phyloP scores from a whole-genome alignment of 148 eudicot genomes.

The Rheum nobile region DNA sequence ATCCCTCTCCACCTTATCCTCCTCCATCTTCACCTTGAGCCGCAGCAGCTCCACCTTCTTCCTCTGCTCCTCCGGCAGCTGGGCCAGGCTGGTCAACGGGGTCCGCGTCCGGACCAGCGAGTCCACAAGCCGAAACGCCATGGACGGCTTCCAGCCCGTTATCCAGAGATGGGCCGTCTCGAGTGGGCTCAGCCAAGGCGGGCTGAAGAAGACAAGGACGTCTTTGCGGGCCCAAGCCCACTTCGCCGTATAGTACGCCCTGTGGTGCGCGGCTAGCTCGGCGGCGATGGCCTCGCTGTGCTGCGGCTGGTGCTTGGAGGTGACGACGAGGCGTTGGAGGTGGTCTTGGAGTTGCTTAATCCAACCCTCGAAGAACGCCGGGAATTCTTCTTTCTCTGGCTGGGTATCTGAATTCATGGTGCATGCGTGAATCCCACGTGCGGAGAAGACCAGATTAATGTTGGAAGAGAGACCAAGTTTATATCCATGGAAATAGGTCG shows the following conservation, averaged over 20 bases:
- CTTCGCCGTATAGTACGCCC: conserved; percentile 53
- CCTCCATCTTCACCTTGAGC: conserved; percentile 34
- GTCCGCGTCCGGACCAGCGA: conserved; percentile 18
- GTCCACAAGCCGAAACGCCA: conserved; percentile 35
- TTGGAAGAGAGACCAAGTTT: background rate
- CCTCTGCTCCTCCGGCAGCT: conserved; percentile 38
- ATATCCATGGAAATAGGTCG: background rate
- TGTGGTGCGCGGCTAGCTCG: conserved; percentile 49
- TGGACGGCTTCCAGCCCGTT: conserved; percentile 83
- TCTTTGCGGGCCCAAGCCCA: conserved; percentile 58
- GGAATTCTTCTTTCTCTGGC: conserved; percentile 22
- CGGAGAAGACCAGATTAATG: background rate
- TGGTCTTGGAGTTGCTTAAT: conserved; percentile 37
- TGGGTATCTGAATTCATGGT: background rate
- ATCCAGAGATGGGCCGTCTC: conserved; percentile 50
- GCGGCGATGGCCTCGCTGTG: conserved; percentile 21
- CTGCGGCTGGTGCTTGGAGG: background rate
- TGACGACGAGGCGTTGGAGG: conserved; percentile 23
- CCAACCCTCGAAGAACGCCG: conserved; percentile 40
- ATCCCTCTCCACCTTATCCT: conserved; percentile 54
- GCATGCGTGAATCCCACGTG: background rate
- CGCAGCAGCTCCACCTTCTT: conserved; percentile 18
- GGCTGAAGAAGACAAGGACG: conserved; percentile 39
- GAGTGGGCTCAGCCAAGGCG: conserved; percentile 48
- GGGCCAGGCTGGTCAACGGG: conserved; percentile 21